A percentile compares a stretch with the other conserved stretches of the same genome.
Evolutionary conservation across 345 rosid species (phyloP).

Genomic region (thale cress (Arabidopsis thaliana)): DNA sequence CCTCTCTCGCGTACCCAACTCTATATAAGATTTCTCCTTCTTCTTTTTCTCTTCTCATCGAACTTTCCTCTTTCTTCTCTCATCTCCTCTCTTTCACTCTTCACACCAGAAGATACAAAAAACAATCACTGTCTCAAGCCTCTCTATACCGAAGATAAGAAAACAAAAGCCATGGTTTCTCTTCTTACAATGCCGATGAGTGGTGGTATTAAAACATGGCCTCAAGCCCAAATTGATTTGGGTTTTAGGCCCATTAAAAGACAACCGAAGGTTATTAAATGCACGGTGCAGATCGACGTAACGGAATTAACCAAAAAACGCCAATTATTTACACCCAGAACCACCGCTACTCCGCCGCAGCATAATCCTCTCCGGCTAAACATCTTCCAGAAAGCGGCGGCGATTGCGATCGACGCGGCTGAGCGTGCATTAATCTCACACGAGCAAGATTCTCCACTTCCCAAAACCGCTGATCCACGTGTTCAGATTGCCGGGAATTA

Average conservation of each 20-base stretch:
- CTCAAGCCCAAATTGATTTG: constrained; percentile 23
- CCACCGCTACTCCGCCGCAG: constrained; percentile 37
- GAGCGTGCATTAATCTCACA: constrained; percentile 65
- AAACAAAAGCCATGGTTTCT: constrained; percentile 37
- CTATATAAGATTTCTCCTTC: constrained; percentile 40
- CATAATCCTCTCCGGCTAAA: constrained; percentile 55
- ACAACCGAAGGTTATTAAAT: constrained; percentile 23
- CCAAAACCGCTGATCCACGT: constrained; percentile 79
- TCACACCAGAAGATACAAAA: constrained; percentile 28
- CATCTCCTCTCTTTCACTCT: background rate
- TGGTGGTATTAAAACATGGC: constrained; percentile 24
- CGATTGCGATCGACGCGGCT: constrained; percentile 59
- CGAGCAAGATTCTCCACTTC: constrained; percentile 64
- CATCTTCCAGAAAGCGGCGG: constrained; percentile 68
- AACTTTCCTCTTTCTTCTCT: constrained; percentile 31
- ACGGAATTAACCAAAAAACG: constrained; percentile 34
- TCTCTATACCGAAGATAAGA: background rate
- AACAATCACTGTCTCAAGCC: constrained; percentile 14
- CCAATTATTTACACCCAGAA: constrained; percentile 23
- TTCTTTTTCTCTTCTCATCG: constrained; percentile 26
- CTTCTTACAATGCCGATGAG: constrained; percentile 34
- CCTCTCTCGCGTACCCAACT: constrained; percentile 33
- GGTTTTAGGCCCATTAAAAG: constrained; percentile 38
- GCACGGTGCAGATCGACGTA: constrained; percentile 43
- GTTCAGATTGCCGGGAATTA: constrained; percentile 90